A percentile compares a stretch with the other conserved stretches of the same genome.
Conservation (phyloP, 2,329 filamentous ascomycete genomes). For the Alternaria sp. region DNA sequence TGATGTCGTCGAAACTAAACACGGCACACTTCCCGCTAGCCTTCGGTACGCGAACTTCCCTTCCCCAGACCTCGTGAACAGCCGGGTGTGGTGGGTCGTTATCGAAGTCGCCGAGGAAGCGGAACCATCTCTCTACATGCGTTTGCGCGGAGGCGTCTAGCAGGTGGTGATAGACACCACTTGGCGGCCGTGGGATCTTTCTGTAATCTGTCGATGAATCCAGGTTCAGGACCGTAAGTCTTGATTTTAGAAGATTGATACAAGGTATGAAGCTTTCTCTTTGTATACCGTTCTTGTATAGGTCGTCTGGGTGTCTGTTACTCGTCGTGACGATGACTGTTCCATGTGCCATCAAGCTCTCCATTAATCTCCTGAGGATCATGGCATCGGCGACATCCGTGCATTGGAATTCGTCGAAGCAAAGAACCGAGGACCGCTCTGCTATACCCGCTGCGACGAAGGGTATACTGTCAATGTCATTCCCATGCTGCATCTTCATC, state of each 20-base stretch:
- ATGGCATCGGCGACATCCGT: conserved; percentile 98
- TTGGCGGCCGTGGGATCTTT: conserved; percentile 91
- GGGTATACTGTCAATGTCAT: conserved; percentile 87
- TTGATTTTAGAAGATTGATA: conserved; percentile 86
- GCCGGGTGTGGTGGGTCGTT: conserved; percentile 78
- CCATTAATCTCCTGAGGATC: conserved; percentile 89
- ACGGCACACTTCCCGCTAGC: conserved; percentile 88
- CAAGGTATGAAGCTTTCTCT: conserved; percentile 94
- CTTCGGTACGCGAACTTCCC: conserved; percentile 84
- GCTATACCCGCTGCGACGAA: conserved; percentile 96
- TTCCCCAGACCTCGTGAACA: conserved; percentile 88
- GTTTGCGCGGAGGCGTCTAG: conserved; percentile 78
- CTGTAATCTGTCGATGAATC: conserved; percentile 96
- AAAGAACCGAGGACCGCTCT: conserved; percentile 82
- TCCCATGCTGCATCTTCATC: conserved; percentile 88
- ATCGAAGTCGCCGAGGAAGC: conserved; percentile 86
- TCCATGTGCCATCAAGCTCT: conserved; percentile 94
- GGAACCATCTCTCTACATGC: conserved; percentile 95
- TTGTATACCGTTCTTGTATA: conserved; percentile 98
- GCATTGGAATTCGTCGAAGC: conserved; percentile 99
- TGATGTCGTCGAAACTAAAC: conserved; percentile 93
- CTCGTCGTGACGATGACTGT: conserved; percentile 95
- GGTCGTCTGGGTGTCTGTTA: conserved; percentile 93
- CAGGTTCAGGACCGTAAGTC: conserved; percentile 89
- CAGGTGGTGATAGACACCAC: conserved; percentile 91